Evolutionary conservation across 2,329 filamentous ascomycete genomes (phyloP), one percentile per base, ranked within the genome.

Genomic region (Aspergillus pseudotamarii): DNA sequence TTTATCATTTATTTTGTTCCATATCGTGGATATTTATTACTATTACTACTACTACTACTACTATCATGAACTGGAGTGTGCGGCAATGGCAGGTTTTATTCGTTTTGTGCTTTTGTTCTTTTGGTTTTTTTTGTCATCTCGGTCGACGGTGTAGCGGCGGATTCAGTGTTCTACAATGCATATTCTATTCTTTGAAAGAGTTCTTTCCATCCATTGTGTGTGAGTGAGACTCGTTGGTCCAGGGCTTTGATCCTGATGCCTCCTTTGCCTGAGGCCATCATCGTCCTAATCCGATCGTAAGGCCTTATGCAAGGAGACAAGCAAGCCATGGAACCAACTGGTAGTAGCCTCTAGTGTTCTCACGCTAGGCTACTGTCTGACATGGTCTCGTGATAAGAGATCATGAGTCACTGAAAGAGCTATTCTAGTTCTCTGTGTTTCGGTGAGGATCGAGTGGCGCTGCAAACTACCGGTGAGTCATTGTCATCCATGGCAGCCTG

Each of bases 51-150:
- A n/a, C n/a, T n/a, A 65, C 62, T 64, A 58, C 66, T 66, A 64
- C 65, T 69, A 63, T 66, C 16, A 51, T 51, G 48, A 66, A 66
- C 68, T 60, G 73, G 74, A 75, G 74, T 73, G 73, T 55, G 65
- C 69, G 64, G 73, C 68, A 69, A 71, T 68, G 70, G 73, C 69
- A 64, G 66, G 73, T 67, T 68, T 61, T 71, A 61, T 68, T 66
- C 64, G 60, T 48, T 56, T 62, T 28, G 19, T 58, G 28, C 19
- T 43, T 43, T 58, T 58, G 38, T n/a, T 43, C 41, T 45, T 9
- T 30, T 50, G 30, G 28, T 21, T 30, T 36, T 38, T 58, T 38
- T 58, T 45, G 41, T 30, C 21, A 21, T 58, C 48, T 51, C 48
- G 48, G 28, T 51, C 48, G 48, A 51, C 28, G 48, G 48, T 32